These are phyloP conservation scores for Phytophthora meadii DNA, from an alignment of 352 stramenopile species.

Conservation along the genomic window DNA sequence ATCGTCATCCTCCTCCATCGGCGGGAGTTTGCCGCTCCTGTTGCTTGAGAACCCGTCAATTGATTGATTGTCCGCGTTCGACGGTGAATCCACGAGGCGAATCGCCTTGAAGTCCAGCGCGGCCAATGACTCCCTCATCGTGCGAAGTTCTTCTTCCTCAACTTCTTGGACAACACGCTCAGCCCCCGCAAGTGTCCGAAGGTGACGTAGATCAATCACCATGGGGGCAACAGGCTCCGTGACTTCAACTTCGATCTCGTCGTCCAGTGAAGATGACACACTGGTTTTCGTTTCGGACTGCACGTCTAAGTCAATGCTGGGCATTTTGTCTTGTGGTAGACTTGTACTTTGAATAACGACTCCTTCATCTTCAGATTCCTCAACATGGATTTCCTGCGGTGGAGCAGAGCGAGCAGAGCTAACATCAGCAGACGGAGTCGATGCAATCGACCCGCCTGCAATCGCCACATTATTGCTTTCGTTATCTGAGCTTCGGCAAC, in stretches of 20 bases:
- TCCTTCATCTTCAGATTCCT: constrained; percentile 21
- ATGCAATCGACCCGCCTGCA: constrained; percentile 19
- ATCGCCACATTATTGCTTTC: constrained; percentile 19
- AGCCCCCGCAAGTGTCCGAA: constrained; percentile 43
- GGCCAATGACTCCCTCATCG: constrained; percentile 42
- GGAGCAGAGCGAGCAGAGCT: constrained; percentile 18
- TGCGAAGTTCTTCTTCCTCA: constrained; percentile 39
- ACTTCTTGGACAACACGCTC: constrained; percentile 43
- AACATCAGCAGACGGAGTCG: constrained; percentile 13
- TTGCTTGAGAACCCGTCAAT: constrained; percentile 23
- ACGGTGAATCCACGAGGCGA: constrained; percentile 24
- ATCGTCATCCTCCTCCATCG: constrained; percentile 38
- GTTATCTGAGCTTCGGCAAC: constrained; percentile 33
- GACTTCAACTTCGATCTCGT: constrained; percentile 26
- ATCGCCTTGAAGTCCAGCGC: constrained; percentile 38
- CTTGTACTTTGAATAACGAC: constrained; percentile 15
- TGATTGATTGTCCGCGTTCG: constrained; percentile 7
- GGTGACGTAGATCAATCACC: constrained; percentile 46
- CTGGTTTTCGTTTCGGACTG: constrained; percentile 44
- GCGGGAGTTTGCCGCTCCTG: constrained; percentile 26
- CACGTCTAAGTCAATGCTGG: constrained; percentile 26
- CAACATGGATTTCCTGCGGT: constrained; percentile 3
- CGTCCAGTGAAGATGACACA: constrained; percentile 37
- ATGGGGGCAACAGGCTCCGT: constrained; percentile 26
- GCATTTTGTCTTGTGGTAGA: constrained; percentile 16